A percentile compares a stretch with the other conserved stretches of the same genome.
Conservation (phyloP, 1,284 basidiomycete genomes). For the Filobasidium uniguttulatum region DNA sequence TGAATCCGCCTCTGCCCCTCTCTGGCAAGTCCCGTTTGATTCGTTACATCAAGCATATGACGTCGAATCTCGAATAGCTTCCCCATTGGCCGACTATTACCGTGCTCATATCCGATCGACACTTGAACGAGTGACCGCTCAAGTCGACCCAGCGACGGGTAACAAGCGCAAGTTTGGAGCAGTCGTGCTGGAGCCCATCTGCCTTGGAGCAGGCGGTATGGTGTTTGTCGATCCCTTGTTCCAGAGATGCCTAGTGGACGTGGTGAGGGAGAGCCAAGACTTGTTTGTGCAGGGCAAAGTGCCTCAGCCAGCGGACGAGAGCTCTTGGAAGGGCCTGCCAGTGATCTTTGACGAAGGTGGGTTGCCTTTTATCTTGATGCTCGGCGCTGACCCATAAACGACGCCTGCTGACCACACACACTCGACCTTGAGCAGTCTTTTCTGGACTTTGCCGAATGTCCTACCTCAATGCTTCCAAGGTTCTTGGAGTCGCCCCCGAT, state of each 20-base stretch:
- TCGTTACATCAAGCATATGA: conserved; percentile 60
- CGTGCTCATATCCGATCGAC: conserved; percentile 46
- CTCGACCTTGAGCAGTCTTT: conserved; percentile 48
- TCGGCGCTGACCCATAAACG: not conserved
- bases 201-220: conserved; percentile 96
- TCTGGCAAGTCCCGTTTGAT: conserved; percentile 31
- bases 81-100: conserved; percentile 55
- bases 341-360: conserved; percentile 78
- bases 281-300: conserved; percentile 31
- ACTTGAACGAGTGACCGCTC: conserved; percentile 36
- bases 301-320: conserved; percentile 13
- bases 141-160: conserved; percentile 39
- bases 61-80: conserved; percentile 48
- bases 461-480: conserved; percentile 47
- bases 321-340: conserved; percentile 58
- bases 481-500: conserved; percentile 65
- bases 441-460: conserved; percentile 80
- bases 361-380: too few relatives aligned
- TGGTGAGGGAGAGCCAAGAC: conserved; percentile 47
- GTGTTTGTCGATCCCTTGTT: conserved; percentile 94
- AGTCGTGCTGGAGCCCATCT: conserved; percentile 77
- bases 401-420: not conserved
- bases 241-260: conserved; percentile 74
- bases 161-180: conserved; percentile 44
- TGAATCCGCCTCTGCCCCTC: conserved; percentile 18